phyloP scores from a whole-genome alignment of 2,329 filamentous ascomycete species.

The Pseudogymnoascus sp. region DNA sequence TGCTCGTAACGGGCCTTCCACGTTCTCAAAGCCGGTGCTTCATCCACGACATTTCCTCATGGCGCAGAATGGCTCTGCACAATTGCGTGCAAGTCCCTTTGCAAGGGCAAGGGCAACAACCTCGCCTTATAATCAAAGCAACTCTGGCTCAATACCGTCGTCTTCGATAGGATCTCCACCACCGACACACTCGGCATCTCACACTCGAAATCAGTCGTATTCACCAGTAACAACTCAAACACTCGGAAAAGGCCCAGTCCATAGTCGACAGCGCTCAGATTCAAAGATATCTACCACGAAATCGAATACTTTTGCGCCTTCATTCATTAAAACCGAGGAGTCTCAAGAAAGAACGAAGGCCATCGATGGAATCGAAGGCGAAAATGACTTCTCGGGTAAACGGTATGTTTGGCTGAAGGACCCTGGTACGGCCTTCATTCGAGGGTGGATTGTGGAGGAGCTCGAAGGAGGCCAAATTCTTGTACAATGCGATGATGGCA shows the following conservation, averaged over 20 bases:
- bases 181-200: constrained; percentile 37
- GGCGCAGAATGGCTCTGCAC: constrained; percentile 50
- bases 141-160: constrained; percentile 73
- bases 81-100: constrained; percentile 78
- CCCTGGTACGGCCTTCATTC: constrained; percentile 78
- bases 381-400: constrained; percentile 98
- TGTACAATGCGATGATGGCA: constrained; percentile 91
- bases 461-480: constrained; percentile 61
- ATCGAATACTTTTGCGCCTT: constrained; percentile 85
- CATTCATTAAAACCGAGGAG: constrained; percentile 89
- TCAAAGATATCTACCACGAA: constrained; percentile 60
- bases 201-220: constrained; percentile 65
- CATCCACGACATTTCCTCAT: constrained; percentile 3
- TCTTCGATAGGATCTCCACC: constrained; percentile 32
- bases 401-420: constrained; percentile 97
- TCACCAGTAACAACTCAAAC: constrained; percentile 43
- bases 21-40: background rate
- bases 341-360: constrained; percentile 50
- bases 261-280: constrained; percentile 44
- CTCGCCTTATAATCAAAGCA: constrained; percentile 43
- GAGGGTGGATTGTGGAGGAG: constrained; percentile 87
- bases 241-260: constrained; percentile 27
- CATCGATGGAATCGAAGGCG: constrained; percentile 77
- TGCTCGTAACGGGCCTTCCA: background rate
- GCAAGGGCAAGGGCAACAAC: constrained; percentile 63